phyloP scores from a whole-genome alignment of 768 basidiomycete genomes.

The Lactarius deliciosus region DNA sequence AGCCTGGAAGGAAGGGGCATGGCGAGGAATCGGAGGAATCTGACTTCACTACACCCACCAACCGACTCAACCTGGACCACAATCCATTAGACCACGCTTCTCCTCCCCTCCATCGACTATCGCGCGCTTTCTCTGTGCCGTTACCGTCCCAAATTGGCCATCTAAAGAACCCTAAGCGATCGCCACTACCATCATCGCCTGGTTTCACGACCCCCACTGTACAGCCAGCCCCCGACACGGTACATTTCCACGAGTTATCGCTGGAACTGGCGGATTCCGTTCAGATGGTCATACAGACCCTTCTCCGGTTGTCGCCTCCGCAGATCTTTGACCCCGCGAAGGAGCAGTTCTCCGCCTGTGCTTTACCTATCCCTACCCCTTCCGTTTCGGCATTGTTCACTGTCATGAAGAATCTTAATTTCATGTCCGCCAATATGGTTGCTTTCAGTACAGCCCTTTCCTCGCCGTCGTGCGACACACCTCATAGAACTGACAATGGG shows the following conservation, averaged over 20 bases:
- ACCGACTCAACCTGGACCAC: slow-evolving; percentile 35
- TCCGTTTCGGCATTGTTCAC: slow-evolving; percentile 88
- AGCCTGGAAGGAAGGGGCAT: slow-evolving; percentile 27
- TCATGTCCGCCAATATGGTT: slow-evolving; percentile 83
- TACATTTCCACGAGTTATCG: slow-evolving; percentile 66
- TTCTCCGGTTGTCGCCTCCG: slow-evolving; percentile 85
- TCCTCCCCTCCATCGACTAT: slow-evolving; percentile 51
- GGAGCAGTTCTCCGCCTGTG: slow-evolving; percentile 89
- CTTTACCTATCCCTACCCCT: slow-evolving; percentile 82
- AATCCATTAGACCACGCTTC: slow-evolving; percentile 37
- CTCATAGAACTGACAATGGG: slow-evolving; percentile 16
- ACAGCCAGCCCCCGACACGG: slow-evolving; percentile 35
- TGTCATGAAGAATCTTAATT: slow-evolving; percentile 91
- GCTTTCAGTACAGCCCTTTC: slow-evolving; percentile 40
- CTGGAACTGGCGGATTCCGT: slow-evolving; percentile 88
- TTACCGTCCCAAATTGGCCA: slow-evolving; percentile 75
- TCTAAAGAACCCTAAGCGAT: slow-evolving; percentile 65
- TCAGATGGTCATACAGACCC: slow-evolving; percentile 87
- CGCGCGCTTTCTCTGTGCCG: slow-evolving; percentile 77
- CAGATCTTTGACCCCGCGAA: slow-evolving; percentile 91
- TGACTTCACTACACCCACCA: slow-evolving; percentile 37
- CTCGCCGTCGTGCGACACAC: slow-evolving; percentile 14
- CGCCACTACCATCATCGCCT: slow-evolving; percentile 27
- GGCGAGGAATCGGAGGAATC: slow-evolving; percentile 33
- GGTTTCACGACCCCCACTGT: slow-evolving; percentile 30